phyloP scores from a whole-genome alignment of 73 alveolate genomes.

The Halteria grandinella region DNA sequence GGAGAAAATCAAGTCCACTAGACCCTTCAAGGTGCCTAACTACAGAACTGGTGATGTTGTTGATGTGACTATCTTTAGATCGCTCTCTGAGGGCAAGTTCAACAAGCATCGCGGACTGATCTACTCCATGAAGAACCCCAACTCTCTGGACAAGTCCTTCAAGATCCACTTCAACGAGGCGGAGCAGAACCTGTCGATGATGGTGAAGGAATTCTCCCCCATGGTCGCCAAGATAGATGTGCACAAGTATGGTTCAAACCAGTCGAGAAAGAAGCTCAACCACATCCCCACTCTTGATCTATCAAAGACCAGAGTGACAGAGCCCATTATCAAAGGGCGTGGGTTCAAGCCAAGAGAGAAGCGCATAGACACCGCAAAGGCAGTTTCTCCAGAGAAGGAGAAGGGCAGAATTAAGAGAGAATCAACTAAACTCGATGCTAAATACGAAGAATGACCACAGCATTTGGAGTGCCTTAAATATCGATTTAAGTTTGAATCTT shows the following conservation, averaged over 20 bases:
- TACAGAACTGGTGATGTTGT: slow-evolving; percentile 63
- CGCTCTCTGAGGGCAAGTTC: slow-evolving; percentile 55
- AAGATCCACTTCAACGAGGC: slow-evolving; percentile 9
- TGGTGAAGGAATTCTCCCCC: slow-evolving; percentile 42
- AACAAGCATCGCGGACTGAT: slow-evolving; percentile 41
- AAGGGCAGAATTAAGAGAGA: slow-evolving; percentile 30
- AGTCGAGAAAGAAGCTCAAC: slow-evolving; percentile 23
- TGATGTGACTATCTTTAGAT: slow-evolving; percentile 41
- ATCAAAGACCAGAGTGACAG: slow-evolving; percentile 16
- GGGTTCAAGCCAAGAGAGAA: slow-evolving; percentile 44
- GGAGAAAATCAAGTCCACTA: not conserved
- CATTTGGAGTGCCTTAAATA: not conserved
- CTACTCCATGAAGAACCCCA: not conserved
- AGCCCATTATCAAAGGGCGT: slow-evolving; percentile 58
- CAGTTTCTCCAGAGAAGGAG: slow-evolving; percentile 2
- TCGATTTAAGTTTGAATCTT: not conserved
- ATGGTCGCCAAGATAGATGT: slow-evolving; percentile 41
- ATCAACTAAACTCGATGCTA: not conserved
- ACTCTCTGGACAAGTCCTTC: slow-evolving; percentile 22
- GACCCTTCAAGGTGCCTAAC: slow-evolving; percentile 52
- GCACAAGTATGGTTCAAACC: slow-evolving; percentile 48
- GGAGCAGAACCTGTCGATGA: not conserved
- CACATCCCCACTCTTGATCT: slow-evolving; percentile 32
- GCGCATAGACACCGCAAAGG: not conserved
- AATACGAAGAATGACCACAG: no score